Conservation (phyloP, 129 eudicot genomes). For the Helianthus annuus region HanXRQr2.0-SUNRISE NC_035444.2:13572001-13572500, state of each 20-base stretch:
- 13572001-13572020: neutral
- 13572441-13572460: no score
- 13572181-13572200: neutral
- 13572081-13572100: slow-evolving; percentile 33
- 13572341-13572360: neutral
- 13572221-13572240: neutral
- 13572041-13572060: slow-evolving; percentile 36
- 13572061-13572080: slow-evolving; percentile 32
- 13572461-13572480: no score
- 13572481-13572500: no score
- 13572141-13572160: slow-evolving; percentile 24
- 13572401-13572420: neutral
- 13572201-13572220: slow-evolving; percentile 8
- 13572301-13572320: neutral
- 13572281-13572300: neutral
- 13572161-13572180: neutral
- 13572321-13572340: neutral
- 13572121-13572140: slow-evolving; percentile 35
- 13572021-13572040: slow-evolving; percentile 42
- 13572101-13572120: slow-evolving; percentile 48
- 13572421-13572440: neutral
- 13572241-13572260: neutral
- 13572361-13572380: neutral
- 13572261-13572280: slow-evolving; percentile 29
- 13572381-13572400: neutral